Evolutionary conservation across 306 rosid species (phyloP).

Genomic region (Cucurbita pepo): DNA sequence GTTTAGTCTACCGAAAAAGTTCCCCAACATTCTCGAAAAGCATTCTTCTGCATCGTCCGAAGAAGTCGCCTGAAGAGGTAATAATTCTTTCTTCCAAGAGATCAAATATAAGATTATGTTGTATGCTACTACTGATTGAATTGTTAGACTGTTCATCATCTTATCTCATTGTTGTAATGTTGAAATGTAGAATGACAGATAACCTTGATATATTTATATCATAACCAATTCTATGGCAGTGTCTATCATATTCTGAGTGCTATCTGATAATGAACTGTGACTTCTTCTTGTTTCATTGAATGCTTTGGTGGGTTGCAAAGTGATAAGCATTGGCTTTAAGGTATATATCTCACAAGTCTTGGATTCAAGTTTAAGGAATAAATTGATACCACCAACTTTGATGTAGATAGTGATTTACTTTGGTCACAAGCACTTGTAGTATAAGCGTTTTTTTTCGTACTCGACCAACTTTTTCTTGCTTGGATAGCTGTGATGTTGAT

Average conservation of each 20-base stretch:
- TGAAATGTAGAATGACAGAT: neutral
- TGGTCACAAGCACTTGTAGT: too few species aligned
- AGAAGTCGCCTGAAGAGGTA: slow-evolving; percentile 15
- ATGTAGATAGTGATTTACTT: too few species aligned
- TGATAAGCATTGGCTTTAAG: too few species aligned
- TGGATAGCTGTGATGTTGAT: too few species aligned
- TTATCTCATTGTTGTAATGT: neutral
- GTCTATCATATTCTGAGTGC: neutral
- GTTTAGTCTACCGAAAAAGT: slow-evolving; percentile 27
- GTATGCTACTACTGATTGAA: neutral
- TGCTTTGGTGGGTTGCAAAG: too few species aligned
- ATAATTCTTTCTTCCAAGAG: neutral
- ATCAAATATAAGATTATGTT: neutral
- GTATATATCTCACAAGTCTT: too few species aligned
- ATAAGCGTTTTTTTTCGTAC: too few species aligned
- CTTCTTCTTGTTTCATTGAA: too few species aligned
- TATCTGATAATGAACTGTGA: neutral
- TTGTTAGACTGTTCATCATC: neutral
- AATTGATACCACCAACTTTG: too few species aligned
- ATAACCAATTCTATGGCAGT: neutral
- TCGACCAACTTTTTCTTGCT: too few species aligned
- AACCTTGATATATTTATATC: neutral
- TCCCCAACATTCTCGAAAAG: slow-evolving; percentile 23
- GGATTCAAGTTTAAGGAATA: too few species aligned
- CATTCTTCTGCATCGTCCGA: slow-evolving; percentile 24